These are phyloP conservation scores for Boletus reticuloceps DNA, from an alignment of 768 basidiomycete species.

Conservation along the genomic window DNA sequence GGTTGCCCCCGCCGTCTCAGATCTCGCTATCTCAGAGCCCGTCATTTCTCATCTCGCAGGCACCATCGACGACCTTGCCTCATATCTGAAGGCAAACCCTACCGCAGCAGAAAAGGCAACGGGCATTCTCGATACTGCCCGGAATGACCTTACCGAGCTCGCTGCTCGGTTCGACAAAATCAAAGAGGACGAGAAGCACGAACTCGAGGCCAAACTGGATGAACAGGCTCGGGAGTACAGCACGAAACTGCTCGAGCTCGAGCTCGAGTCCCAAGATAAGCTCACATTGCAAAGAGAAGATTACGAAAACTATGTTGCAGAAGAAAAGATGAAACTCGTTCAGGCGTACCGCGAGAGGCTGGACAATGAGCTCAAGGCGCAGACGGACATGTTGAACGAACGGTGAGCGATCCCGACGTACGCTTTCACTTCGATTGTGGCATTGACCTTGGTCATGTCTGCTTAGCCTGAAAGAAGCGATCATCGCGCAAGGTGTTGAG, in stretches of 20 bases:
- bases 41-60: constrained; percentile 88
- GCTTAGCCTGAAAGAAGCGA: constrained; percentile 86
- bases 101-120: constrained; percentile 63
- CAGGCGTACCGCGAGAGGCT: constrained; percentile 84
- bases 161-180: constrained; percentile 73
- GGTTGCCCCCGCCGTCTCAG: constrained; percentile 75
- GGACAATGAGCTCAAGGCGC: constrained; percentile 78
- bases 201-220: constrained; percentile 66
- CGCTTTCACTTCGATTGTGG: neutral
- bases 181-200: constrained; percentile 73
- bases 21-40: constrained; percentile 77
- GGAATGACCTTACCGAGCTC: constrained; percentile 75
- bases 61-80: constrained; percentile 89
- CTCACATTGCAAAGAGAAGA: constrained; percentile 83
- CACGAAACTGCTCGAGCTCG: constrained; percentile 73
- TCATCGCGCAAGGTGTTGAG: constrained; percentile 95
- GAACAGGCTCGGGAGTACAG: constrained; percentile 85
- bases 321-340: constrained; percentile 70
- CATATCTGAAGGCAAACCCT: constrained; percentile 76
- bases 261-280: constrained; percentile 84
- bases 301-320: constrained; percentile 76
- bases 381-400: constrained; percentile 92
- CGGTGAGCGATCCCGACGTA: constrained; percentile 50
- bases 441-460: neutral
- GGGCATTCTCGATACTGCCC: constrained; percentile 76